phyloP scores from a whole-genome alignment of 78 protist species.

The Chrysochromulina tobinii region DNA sequence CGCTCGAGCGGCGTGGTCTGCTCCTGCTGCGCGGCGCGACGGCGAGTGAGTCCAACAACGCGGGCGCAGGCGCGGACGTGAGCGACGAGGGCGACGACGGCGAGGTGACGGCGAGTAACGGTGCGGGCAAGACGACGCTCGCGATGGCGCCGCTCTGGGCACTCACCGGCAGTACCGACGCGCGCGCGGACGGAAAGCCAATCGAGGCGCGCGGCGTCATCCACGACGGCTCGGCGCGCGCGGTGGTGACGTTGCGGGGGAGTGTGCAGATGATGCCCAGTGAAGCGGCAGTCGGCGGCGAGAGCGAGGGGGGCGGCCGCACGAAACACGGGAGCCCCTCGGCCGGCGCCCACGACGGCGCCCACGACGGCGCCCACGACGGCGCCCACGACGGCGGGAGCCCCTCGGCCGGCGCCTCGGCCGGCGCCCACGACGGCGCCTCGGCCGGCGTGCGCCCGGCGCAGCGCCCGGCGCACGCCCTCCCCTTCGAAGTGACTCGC shows the following conservation, averaged over 20 bases:
- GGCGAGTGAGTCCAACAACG: neutral
- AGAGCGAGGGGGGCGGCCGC: neutral
- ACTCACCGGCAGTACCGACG: neutral
- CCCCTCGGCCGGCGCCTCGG: neutral
- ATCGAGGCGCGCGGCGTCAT: conserved; percentile 8
- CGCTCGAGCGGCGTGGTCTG: neutral
- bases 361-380: no score
- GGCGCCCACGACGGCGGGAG: neutral
- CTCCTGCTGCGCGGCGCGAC: neutral
- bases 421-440: neutral
- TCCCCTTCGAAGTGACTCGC: neutral
- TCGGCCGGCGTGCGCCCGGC: no score
- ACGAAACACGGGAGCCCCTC: neutral
- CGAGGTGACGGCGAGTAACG: neutral
- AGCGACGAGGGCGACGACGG: neutral
- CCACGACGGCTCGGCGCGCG: neutral
- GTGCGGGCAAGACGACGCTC: neutral
- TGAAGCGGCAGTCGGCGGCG: neutral
- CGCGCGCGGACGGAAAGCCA: neutral
- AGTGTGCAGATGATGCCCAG: neutral
- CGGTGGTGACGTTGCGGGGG: neutral
- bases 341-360: no score
- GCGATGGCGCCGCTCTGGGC: conserved; percentile 21
- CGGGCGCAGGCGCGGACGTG: no score
- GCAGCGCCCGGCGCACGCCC: neutral